Conservation (phyloP, 1,284 basidiomycete species). For the Austroboletus rostrupii region DNA sequence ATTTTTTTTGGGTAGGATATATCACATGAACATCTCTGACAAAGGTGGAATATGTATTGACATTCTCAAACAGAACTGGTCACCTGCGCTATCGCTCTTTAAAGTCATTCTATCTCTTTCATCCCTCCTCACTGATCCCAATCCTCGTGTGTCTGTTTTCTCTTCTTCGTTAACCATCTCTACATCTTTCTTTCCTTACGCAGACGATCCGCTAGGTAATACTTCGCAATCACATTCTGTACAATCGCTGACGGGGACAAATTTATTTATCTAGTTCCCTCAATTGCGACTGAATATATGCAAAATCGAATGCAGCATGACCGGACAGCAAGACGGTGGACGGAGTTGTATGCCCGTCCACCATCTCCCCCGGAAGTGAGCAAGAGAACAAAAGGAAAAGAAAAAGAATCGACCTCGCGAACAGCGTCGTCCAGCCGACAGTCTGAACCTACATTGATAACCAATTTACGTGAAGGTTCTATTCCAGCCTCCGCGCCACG, state of each 20-base stretch:
- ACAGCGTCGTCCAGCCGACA: constrained; percentile 8
- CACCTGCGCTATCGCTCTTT: constrained; percentile 84
- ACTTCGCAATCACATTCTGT: background rate
- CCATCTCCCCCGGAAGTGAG: constrained; percentile 15
- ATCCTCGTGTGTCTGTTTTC: constrained; percentile 62
- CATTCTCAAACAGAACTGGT: constrained; percentile 87
- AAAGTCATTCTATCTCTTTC: constrained; percentile 88
- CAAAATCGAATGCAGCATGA: constrained; percentile 62
- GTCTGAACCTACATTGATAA: constrained; percentile 41
- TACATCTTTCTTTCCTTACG: constrained; percentile 7
- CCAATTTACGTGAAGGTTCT: constrained; percentile 43
- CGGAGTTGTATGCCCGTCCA: constrained; percentile 45
- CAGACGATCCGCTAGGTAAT: constrained; percentile 70
- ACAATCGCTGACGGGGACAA: background rate
- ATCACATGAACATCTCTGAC: constrained; percentile 90
- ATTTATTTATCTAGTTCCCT: constrained; percentile 47
- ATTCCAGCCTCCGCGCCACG: background rate
- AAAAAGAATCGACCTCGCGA: constrained; percentile 19
- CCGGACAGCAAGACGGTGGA: constrained; percentile 48
- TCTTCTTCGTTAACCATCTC: background rate
- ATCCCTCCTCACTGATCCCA: constrained; percentile 84
- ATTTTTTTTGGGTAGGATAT: constrained; percentile 57
- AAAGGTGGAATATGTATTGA: constrained; percentile 73
- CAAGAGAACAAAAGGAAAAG: constrained; percentile 40
- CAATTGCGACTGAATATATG: constrained; percentile 67